Base-by-base conservation (phyloP, 1,284 basidiomycete species). In the Polyporus tsugae region DNA sequence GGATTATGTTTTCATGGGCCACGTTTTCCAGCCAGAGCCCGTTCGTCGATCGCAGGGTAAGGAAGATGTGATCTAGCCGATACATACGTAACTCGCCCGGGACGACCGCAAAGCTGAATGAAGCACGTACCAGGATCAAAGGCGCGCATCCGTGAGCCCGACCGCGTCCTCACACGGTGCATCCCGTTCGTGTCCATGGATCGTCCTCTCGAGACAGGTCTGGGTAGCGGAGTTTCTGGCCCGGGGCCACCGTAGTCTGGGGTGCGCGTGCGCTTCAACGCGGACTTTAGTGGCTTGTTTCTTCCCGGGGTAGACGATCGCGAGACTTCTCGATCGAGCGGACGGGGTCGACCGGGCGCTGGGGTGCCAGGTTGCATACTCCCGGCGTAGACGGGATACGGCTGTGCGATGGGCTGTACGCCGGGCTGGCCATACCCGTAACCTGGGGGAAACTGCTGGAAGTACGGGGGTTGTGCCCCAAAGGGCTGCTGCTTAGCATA, bases 241-340 rank as follows among this genome's bases (percentile, higher is more conserved):
- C 64, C 35, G 13, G n/a, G 60, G 11, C 64, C 35, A 6, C 67
- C 66, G 38, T 67, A 72, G 33, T 73, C 71, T 22, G 71, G 74
- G 17, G 74, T 77, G 69, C 70, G 69, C 46, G 63, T 68, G 72
- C 85, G 89, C 78, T 89, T 92, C 77, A 92, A 77, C 0, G 88
- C 89, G 38, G 90, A 87, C 79, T 85, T 91, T 59, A 88, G 80
- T 3, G 82, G 82, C 67, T 66, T 68, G 19, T 67, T 65, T 0
- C 73, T 68, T 6, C 73, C 70, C 2, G 71, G 70, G 0, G 74
- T 68, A 22, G 73, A 66, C 3, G 75, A 64, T 19, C 75, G 70
- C 7, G 75, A 74, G 25, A 72, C 46, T 64, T 74, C 68, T 62
- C 75, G 67, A 60, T 70, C 66, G 17, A 74, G 67, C 33, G 76